Evolutionary conservation across 768 basidiomycete species (phyloP), one percentile per base, ranked within the genome.

Genomic region (Russula brevipes): DNA sequence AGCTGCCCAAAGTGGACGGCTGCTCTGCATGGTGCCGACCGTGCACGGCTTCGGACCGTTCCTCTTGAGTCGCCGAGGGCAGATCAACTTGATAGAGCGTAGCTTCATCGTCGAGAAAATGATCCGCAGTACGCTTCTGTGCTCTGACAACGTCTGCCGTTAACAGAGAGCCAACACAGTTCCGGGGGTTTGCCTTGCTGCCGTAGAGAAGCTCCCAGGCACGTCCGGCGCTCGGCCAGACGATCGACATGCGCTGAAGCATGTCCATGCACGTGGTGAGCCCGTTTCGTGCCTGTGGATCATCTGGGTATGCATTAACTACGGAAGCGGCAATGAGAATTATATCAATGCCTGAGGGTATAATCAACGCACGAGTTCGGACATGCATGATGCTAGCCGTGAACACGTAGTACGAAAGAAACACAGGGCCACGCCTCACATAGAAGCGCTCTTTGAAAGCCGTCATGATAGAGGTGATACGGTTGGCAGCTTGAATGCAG

Each of bases 381-480:
- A 89, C 82, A 68, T 91, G 90, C 87, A 88, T 89, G 57, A 91
- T 83, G 60, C 83, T 83, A 16, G 89, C 88, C 3, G 86, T 86
- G 75, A 92, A 92, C 16, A 89, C 77, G 69, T 90, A 91, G 70
- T 90, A 92, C 69, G 82, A 86, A 35, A 89, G 74, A 70, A 89
- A 91, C 4, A 85, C 86, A 1, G 89, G 76, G 17, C 83, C 83
- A 14, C 81, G 81, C 53, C 80, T 79, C 61, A 89, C 76, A 47
- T 81, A 77, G 73, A 87, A 87, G 39, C 78, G 80, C 67, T 88
- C 85, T 35, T 79, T 78, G 73, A 88, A 92, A 4, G 82, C 73
- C 5, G 79, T 73, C 16, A 84, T 84, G 55, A 88, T 86, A 4
- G 83, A 80, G 1, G 87, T 85, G 63, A 91, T 88, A 65, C 88